Percentiles rank a stretch among this genome's conserved stretches.
Evolutionary conservation across 129 eudicot species (phyloP).

Genomic region (Flaveria linearis): DNA sequence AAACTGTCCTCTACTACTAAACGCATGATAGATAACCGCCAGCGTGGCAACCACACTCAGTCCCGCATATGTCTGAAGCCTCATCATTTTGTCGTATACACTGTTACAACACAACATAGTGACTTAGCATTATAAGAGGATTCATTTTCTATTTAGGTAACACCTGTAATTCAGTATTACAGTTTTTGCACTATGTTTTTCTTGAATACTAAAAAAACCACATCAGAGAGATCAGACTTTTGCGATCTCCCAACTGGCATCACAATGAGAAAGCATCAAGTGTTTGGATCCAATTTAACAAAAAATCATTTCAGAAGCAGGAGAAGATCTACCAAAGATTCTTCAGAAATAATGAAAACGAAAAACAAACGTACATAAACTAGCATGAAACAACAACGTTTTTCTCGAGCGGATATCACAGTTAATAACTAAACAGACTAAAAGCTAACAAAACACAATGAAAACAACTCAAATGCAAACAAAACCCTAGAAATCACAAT

Average conservation of each 20-base stretch:
- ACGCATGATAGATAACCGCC: conserved; percentile 87
- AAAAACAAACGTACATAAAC: background rate
- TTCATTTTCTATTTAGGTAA: background rate
- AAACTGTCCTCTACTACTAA: conserved; percentile 84
- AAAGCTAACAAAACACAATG: background rate
- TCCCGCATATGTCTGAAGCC: conserved; percentile 79
- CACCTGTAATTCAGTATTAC: too few relatives aligned
- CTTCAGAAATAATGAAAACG: background rate
- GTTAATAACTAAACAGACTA: background rate
- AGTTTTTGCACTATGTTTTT: background rate
- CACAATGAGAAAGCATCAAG: background rate
- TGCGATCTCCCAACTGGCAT: background rate
- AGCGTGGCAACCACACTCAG: conserved; percentile 72
- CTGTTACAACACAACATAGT: conserved; percentile 42
- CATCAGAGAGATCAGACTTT: background rate
- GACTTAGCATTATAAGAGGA: conserved; percentile 29
- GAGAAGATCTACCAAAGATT: too few relatives aligned
- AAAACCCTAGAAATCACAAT: conserved; percentile 28
- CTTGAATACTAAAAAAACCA: background rate
- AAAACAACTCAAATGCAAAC: conserved; percentile 4
- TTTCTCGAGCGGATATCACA: too few relatives aligned
- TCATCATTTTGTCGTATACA: conserved; percentile 58
- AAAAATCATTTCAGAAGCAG: background rate
- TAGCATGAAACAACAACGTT: background rate
- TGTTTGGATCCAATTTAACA: background rate